phyloP scores from a whole-genome alignment of 306 rosid genomes.

The Vachellia pachyceras region DNA sequence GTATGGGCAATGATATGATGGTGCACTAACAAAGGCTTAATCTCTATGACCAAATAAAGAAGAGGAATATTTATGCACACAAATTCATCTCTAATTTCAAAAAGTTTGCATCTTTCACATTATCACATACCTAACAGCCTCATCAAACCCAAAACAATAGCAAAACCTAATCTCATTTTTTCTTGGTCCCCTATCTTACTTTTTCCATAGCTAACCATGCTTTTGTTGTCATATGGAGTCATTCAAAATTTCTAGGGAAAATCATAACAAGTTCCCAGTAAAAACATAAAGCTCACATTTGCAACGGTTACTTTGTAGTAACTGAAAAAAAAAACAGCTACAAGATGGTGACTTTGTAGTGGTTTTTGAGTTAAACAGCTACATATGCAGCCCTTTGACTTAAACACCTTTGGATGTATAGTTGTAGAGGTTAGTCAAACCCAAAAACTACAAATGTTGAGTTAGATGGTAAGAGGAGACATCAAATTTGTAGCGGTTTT shows the following conservation, averaged over 20 bases:
- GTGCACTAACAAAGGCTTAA: constrained; percentile 27
- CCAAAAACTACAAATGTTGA: too few species aligned
- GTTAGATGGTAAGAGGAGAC: too few species aligned
- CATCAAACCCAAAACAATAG: background rate
- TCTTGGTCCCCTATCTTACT: constrained; percentile 10
- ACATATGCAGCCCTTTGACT: too few species aligned
- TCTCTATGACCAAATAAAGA: background rate
- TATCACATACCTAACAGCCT: constrained; percentile 26
- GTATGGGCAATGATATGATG: constrained; percentile 29
- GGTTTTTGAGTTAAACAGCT: too few species aligned
- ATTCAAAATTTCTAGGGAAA: background rate
- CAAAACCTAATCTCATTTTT: background rate
- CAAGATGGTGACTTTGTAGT: too few species aligned
- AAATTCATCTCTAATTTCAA: constrained; percentile 11
- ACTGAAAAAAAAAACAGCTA: too few species aligned
- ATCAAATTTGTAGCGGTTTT: too few species aligned
- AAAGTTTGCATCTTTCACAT: constrained; percentile 12
- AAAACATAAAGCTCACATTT: too few species aligned
- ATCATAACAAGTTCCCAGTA: too few species aligned
- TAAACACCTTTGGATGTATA: too few species aligned
- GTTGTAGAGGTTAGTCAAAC: too few species aligned
- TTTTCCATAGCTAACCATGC: constrained; percentile 30
- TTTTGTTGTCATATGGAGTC: constrained; percentile 23
- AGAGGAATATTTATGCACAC: constrained; percentile 2
- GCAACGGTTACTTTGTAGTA: too few species aligned